Base-by-base conservation (phyloP, 306 rosid genomes). In the Astragalus membranaceus region DNA sequence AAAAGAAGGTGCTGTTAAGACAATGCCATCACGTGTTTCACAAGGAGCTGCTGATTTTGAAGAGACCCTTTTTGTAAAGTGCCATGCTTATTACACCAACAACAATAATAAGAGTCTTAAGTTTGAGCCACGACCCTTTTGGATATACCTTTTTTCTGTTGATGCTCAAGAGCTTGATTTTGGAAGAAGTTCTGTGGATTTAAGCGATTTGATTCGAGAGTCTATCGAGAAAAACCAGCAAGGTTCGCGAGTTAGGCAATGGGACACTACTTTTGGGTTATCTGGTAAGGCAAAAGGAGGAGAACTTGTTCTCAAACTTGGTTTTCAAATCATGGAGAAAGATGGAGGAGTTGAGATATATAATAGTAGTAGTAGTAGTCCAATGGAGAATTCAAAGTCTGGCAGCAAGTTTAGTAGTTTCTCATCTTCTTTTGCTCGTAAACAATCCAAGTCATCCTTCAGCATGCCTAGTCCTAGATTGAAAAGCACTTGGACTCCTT, bases 31-130 rank as follows among this genome's bases (percentile, higher is more conserved):
- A 10, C 81, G 96, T 49, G 97, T 91, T 35, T 73, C 95, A 4
- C 96, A 91, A 67, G 96, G 90, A 57, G 92, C 92, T 71, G 97
- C 93, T 56, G 99, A 95, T 83, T 95, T 95, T 4, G 99, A 95
- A 65, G 99, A 95, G 88, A 95, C 99, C 8, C 79, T 95, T 44
- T 95, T 95, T 69, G 61, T 95, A 29, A 85, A 85, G 75, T 95
- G 92, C 60, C 91, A 89, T 78, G 88, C 88, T 30, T 95, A 91
- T 73, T 70, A 67, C 29, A 30, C 78, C 57, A 81, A 58, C 76
- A 82, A 53, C 61, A 70, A 75, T 10, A 39, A 6, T 6, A 86
- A 82, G 20, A 85, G 81, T 79, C 88, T 76, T n/a, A 87, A 87
- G 76, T 83, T 95, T 57, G 95, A 95, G 87, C 85, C 95, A 6